These are phyloP conservation scores for Diutina catenulata DNA, from an alignment of 1,139 yeast species.

Conservation along the genomic window DNA sequence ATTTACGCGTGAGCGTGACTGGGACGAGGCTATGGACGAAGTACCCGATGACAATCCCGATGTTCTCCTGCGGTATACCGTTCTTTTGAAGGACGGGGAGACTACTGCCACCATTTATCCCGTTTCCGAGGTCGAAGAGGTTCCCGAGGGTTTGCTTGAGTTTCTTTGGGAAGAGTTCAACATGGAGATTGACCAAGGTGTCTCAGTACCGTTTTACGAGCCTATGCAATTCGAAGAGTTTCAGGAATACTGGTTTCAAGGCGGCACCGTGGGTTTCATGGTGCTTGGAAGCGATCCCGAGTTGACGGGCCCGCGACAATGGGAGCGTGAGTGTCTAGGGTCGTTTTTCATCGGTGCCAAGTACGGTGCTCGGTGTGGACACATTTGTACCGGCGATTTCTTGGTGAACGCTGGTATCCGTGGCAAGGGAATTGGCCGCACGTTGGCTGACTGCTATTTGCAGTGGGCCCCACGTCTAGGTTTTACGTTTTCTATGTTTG, in stretches of 20 bases:
- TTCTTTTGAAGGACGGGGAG: constrained; percentile 74
- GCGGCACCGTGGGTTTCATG: constrained; percentile 78
- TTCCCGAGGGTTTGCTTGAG: constrained; percentile 70
- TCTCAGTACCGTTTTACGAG: constrained; percentile 76
- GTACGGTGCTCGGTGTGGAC: constrained; percentile 87
- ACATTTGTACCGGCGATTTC: constrained; percentile 84
- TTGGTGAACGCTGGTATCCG: constrained; percentile 86
- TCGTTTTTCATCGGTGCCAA: constrained; percentile 76
- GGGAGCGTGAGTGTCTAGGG: constrained; percentile 90
- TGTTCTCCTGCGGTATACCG: constrained; percentile 38
- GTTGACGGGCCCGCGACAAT: constrained; percentile 49
- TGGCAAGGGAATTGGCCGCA: constrained; percentile 86
- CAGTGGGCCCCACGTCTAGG: constrained; percentile 91
- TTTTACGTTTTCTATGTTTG: constrained; percentile 73
- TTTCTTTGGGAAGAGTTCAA: constrained; percentile 87
- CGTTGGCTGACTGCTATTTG: constrained; percentile 69
- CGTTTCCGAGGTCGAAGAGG: constrained; percentile 44
- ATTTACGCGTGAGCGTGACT: too few relatives aligned
- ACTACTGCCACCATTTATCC: constrained; percentile 92
- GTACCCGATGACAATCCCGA: too few relatives aligned
- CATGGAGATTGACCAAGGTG: constrained; percentile 85
- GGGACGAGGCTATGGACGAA: too few relatives aligned
- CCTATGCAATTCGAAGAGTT: constrained; percentile 64
- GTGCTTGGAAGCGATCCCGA: constrained; percentile 62
- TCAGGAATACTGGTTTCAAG: constrained; percentile 68